Evolutionary conservation across 1,284 basidiomycete species (phyloP), one percentile per base, ranked within the genome.

Genomic region (Rhodotorula glutinis): DNA sequence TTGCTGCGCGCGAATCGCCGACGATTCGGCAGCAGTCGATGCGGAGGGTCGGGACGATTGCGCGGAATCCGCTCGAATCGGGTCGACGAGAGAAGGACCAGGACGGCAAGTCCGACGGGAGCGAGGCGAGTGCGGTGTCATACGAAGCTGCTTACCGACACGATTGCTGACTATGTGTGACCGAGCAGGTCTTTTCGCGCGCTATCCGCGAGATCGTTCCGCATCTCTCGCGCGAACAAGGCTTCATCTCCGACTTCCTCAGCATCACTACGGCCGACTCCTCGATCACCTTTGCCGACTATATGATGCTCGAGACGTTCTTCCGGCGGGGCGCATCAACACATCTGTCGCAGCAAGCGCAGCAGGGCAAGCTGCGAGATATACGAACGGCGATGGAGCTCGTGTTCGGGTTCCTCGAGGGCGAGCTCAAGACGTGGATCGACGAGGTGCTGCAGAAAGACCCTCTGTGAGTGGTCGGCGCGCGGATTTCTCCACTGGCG

Each of bases 281-380:
- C 53, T 87, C 87, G 30, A 83, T 91, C 25, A 97, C 95, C 0
- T 98, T 93, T 79, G 95, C 95, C 14, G 95, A 98, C 79, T 94
- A 96, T 75, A 91, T 93, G 86, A 87, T 88, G 57, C 81, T 98
- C 68, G 95, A 98, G 77, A 90, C 88, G 63, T 98, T 96, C 80
- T 98, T 97, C 82, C 84, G 91, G 30, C 83, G 94, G 47, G 90
- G 96, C 75, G 95, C 95, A 4, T 84, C 88, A 14, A 83, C 88
- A n/a, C 65, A 66, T 53, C 51, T 72, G 40, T 63, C 62, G 11
- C 41, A 46, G 19, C 51, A 53, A 27, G 82, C 85, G 55, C 83
- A 84, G 21, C 72, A 70, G 14, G 80, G 85, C 23, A 92, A 92
- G 27, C 77, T 84, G 65, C 93, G 93, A 79, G 84, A 96, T 16